Base-by-base conservation (phyloP, 352 stramenopile genomes). In the Phytophthora macrochlamydospora region DNA sequence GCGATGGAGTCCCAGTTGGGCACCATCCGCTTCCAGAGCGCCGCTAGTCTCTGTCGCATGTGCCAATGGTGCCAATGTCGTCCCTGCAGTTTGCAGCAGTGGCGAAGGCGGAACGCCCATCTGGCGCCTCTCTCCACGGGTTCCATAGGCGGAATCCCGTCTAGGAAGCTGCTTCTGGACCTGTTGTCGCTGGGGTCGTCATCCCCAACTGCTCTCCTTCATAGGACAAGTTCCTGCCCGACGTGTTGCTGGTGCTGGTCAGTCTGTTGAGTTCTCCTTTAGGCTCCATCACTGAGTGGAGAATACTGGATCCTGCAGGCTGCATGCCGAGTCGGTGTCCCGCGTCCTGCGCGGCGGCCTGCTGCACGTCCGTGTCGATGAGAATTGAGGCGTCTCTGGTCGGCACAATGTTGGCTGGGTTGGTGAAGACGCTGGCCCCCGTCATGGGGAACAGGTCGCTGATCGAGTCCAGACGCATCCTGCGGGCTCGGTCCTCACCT, bases 1-100 rank as follows among this genome's bases (percentile, higher is more conserved):
- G 81, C 85, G 33, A 85, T 75, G n/a, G 83, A 91, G 53, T 94
- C 80, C 85, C 85, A 94, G 56, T 87, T 89, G n/a, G 76, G 73
- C 44, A 81, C 60, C 51, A 91, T 69, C 7, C 85, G 82, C 48
- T 33, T 71, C 76, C 77, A 92, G 4, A 91, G 64, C 43, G 79
- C 78, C 31, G 65, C 50, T 7, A 82, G 54, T 65, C 57, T 73
- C 12, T 67, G 58, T 53, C 62, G 64, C 31, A 56, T 29, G n/a
- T 29, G 44, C 61, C 73, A 80, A 2, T 53, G 56, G 13, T 59
- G 59, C 11, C 54, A 13, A 12, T 46, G 51, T 66, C 60, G 51
- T 11, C 62, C 65, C 7, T 63, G 67, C 45, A 68, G 76, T 30
- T 56, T 70, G 43, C 65, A 65, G 43, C 68, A 65, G 35, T 73